These are phyloP conservation scores for Schizothecium vesticola DNA, from an alignment of 495 filamentous ascomycete genomes.

Conservation along the genomic window DNA sequence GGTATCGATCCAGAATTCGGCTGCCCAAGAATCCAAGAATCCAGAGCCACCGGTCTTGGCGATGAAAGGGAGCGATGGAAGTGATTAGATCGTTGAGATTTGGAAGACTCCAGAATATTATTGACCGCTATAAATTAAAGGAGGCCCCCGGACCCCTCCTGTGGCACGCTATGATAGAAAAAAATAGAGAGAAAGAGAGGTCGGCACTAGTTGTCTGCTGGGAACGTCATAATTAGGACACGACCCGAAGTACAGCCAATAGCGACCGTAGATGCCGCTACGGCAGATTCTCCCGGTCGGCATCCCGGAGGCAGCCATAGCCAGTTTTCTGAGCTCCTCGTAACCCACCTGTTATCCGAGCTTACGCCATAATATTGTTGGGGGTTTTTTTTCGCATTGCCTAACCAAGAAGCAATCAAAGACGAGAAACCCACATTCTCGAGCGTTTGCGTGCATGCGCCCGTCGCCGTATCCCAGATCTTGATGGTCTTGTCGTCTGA, in stretches of 20 bases:
- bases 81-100: not conserved
- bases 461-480: slow-evolving; percentile 33
- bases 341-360: slow-evolving; percentile 24
- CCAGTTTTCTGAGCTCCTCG: slow-evolving; percentile 19
- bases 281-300: slow-evolving; percentile 21
- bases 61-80: not conserved
- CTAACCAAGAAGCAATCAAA: slow-evolving; percentile 7
- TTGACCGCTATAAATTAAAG: slow-evolving; percentile 2
- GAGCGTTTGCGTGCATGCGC: slow-evolving; percentile 13
- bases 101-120: slow-evolving; percentile 3
- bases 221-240: slow-evolving; percentile 9
- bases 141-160: not conserved
- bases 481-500: slow-evolving; percentile 30
- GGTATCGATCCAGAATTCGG: too few species aligned
- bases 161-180: not conserved
- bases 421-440: slow-evolving; percentile 9
- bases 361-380: slow-evolving; percentile 4
- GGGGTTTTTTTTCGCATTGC: not conserved
- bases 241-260: slow-evolving; percentile 14
- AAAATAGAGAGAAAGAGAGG: slow-evolving; percentile 6
- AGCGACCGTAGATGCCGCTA: slow-evolving; percentile 10
- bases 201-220: not conserved
- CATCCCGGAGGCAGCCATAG: slow-evolving; percentile 31
- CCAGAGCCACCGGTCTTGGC: too few species aligned
- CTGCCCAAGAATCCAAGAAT: too few species aligned